Base-by-base conservation (phyloP, 371 early-diverging fungal species). In the Umbelopsis sp. region DNA sequence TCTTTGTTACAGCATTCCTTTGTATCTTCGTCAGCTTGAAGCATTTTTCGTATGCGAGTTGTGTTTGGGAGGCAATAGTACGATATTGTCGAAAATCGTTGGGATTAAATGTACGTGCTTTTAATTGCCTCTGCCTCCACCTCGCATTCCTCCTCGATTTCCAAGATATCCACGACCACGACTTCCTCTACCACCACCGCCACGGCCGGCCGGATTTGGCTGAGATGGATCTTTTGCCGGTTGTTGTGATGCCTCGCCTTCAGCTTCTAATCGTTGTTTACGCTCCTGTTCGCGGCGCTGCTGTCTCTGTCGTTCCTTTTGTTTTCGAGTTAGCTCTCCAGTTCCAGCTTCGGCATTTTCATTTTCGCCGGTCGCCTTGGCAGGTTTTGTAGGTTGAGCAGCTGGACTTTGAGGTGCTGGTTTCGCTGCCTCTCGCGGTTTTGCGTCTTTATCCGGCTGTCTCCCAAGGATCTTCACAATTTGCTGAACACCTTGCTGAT, bases 401-500 rank as follows among this genome's bases (percentile, higher is more conserved):
- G 35, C 11, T 57, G 29, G 57, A 35, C 14, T 24, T 29, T 6
- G 44, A 4, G 64, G 38, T 44, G 44, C 64, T 38, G 12, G 44
- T 29, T 45, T 45, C 24, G 44, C 12, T 20, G 44, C 2, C 7
- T 24, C 44, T 9, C 38, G 35, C 50, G 44, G 37, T 29, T 48
- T 69, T 37, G 69, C 38, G 10, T 63, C 63, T 10, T 63, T 50
- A 18, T 32, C 64, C 1, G 51, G 37, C 38, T 63, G 74, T 57
- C 78, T 75, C n/a, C 72, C 75, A 25, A 81, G 71, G 50, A 81
- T 77, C 25, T 77, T 74, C 29, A 76, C 66, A 12, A 72, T 67
- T 52, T 68, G 72, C 51, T 70, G 72, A 29, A 76, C 69, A 29
- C 57, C 67, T 57, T 70, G 63, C 0, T 37, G 38, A 65, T 64